Percentiles rank a stretch among this genome's conserved stretches.
phyloP scores from a whole-genome alignment of 495 filamentous ascomycete genomes.

The Aspergillus indologenus region DNA sequence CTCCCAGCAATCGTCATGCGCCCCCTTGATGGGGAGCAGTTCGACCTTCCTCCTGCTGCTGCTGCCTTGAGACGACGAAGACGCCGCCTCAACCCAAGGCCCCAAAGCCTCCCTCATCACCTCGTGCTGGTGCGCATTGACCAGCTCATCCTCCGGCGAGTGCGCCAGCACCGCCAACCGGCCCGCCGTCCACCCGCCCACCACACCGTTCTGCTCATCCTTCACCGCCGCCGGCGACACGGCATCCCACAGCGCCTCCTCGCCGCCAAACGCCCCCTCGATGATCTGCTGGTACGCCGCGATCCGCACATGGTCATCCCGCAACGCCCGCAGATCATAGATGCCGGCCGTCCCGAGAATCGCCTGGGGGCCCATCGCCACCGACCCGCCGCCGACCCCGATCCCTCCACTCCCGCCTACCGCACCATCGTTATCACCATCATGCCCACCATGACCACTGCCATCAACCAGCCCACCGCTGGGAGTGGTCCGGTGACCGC shows the following conservation, averaged over 20 bases:
- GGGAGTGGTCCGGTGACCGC: background rate
- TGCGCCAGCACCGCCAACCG: constrained; percentile 55
- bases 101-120: constrained; percentile 42
- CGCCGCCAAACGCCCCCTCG: constrained; percentile 59
- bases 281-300: constrained; percentile 57
- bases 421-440: too few relatives aligned
- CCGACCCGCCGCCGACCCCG: background rate
- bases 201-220: constrained; percentile 28
- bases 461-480: too few relatives aligned
- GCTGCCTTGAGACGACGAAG: constrained; percentile 14
- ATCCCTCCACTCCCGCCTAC: background rate
- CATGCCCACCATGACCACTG: too few relatives aligned
- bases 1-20: constrained; percentile 62
- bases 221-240: constrained; percentile 48
- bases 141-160: constrained; percentile 59
- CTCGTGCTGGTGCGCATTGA: constrained; percentile 51
- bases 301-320: constrained; percentile 45
- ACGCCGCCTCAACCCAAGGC: constrained; percentile 23
- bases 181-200: constrained; percentile 40
- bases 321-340: constrained; percentile 59
- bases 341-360: constrained; percentile 64
- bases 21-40: constrained; percentile 48
- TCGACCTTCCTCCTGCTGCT: constrained; percentile 25
- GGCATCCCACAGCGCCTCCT: constrained; percentile 48
- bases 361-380: constrained; percentile 30